Evolutionary conservation across 495 filamentous ascomycete genomes (phyloP).

Genomic region (Amniculicola lignicola): DNA sequence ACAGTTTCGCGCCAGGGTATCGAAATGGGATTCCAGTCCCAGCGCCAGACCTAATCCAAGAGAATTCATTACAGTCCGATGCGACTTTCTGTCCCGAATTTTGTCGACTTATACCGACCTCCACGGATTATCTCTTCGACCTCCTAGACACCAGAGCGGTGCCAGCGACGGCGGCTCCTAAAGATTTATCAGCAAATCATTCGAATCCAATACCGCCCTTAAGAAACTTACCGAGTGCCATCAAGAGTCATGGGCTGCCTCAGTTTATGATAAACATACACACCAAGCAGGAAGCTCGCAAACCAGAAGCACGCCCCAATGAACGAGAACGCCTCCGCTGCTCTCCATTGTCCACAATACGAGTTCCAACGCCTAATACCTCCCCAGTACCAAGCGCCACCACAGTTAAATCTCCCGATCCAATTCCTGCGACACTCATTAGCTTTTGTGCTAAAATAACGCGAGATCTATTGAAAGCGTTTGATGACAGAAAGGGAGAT

Average conservation of each 20-base stretch:
- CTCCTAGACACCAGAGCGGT: constrained; percentile 10
- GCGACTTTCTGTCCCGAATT: no score
- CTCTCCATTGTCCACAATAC: constrained; percentile 61
- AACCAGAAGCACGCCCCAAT: constrained; percentile 67
- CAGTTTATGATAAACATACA: constrained; percentile 14
- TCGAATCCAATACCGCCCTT: background rate
- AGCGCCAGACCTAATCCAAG: no score
- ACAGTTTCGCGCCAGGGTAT: no score
- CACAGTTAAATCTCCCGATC: constrained; percentile 51
- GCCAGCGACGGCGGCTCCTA: constrained; percentile 11
- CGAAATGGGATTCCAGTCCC: no score
- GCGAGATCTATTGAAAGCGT: background rate
- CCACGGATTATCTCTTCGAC: no score
- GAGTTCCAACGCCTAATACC: constrained; percentile 37
- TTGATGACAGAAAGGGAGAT: no score
- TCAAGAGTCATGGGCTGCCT: background rate
- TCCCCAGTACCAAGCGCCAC: constrained; percentile 53
- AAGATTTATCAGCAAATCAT: background rate
- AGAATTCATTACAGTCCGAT: no score
- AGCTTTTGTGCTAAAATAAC: background rate
- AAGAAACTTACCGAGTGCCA: constrained; percentile 8
- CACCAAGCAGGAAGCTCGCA: constrained; percentile 32
- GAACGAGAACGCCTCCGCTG: constrained; percentile 64
- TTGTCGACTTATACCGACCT: no score
- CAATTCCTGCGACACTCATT: constrained; percentile 40